These are phyloP conservation scores for Aureobasidium sp. DNA, from an alignment of 2,329 filamentous ascomycete species.

Conservation along the genomic window DNA sequence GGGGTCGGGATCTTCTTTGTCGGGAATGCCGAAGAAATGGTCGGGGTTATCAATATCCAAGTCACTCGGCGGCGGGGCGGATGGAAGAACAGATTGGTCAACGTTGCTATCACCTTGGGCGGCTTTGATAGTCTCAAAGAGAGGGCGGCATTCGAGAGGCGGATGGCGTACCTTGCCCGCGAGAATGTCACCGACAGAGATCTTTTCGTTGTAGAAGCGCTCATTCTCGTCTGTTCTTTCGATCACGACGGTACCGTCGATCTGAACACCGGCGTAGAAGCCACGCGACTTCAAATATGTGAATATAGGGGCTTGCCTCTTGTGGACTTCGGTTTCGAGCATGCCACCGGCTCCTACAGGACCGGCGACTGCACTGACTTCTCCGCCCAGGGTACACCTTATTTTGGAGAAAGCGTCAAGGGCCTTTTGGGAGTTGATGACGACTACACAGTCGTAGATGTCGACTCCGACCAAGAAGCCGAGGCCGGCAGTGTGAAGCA, in stretches of 20 bases:
- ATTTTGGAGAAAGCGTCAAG: slow-evolving; percentile 77
- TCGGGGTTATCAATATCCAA: slow-evolving; percentile 48
- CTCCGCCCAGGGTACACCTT: slow-evolving; percentile 71
- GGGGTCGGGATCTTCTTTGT: slow-evolving; percentile 76
- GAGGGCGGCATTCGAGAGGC: slow-evolving; percentile 49
- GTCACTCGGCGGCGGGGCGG: slow-evolving; percentile 71
- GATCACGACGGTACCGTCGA: slow-evolving; percentile 81
- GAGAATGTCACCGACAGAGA: slow-evolving; percentile 57
- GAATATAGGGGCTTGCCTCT: slow-evolving; percentile 59
- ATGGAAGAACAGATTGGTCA: slow-evolving; percentile 59
- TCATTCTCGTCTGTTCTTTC: slow-evolving; percentile 85
- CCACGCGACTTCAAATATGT: slow-evolving; percentile 86
- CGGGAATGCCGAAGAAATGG: slow-evolving; percentile 68
- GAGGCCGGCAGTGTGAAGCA: slow-evolving; percentile 80
- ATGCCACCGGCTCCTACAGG: slow-evolving; percentile 70
- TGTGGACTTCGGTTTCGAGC: slow-evolving; percentile 55
- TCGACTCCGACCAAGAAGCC: slow-evolving; percentile 89
- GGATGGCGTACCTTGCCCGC: slow-evolving; percentile 52
- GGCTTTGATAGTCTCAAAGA: slow-evolving; percentile 79
- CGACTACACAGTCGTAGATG: slow-evolving; percentile 90
- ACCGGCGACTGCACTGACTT: slow-evolving; percentile 69
- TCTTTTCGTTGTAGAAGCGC: slow-evolving; percentile 67
- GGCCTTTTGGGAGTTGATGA: slow-evolving; percentile 81
- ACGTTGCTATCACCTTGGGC: slow-evolving; percentile 77
- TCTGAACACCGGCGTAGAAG: slow-evolving; percentile 77